Conservation (phyloP, 208 protist species). For the Trypanosoma melophagium region DNA sequence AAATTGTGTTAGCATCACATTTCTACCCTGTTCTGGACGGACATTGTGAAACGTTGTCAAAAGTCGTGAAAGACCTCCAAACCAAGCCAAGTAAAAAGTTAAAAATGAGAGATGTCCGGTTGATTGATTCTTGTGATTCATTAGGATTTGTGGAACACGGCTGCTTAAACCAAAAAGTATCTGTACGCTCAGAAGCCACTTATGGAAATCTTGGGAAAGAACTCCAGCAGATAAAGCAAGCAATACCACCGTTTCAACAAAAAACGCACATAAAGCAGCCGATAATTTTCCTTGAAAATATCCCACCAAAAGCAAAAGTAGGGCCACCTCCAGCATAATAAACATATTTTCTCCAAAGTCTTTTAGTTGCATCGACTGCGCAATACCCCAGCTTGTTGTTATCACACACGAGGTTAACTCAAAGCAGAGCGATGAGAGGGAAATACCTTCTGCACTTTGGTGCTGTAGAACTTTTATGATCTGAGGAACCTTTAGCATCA, state of each 20-base stretch:
- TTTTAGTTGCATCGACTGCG: constrained; percentile 61
- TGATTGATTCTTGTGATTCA: constrained; percentile 62
- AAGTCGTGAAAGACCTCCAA: constrained; percentile 64
- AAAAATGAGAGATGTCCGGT: constrained; percentile 79
- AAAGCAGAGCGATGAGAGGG: constrained; percentile 51
- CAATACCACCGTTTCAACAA: constrained; percentile 31
- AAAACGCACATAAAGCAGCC: constrained; percentile 34
- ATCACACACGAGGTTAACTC: constrained; percentile 81
- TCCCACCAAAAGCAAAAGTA: constrained; percentile 68
- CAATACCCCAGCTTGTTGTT: constrained; percentile 75
- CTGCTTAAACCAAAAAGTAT: constrained; percentile 72
- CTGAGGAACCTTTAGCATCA: constrained; percentile 86
- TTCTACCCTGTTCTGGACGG: constrained; percentile 72
- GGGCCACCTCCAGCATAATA: constrained; percentile 63
- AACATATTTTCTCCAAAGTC: constrained; percentile 84
- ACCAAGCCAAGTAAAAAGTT: constrained; percentile 83
- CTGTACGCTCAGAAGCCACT: constrained; percentile 51
- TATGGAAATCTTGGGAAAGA: constrained; percentile 50
- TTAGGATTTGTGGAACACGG: constrained; percentile 77
- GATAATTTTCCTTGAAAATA: constrained; percentile 49
- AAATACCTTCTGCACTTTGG: constrained; percentile 70
- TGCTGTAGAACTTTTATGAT: constrained; percentile 67
- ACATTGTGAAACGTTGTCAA: constrained; percentile 85
- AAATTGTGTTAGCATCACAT: constrained; percentile 69
- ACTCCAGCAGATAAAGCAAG: constrained; percentile 41